Base-by-base conservation (phyloP, 768 basidiomycete genomes). In the Coprinopsis strossmayeri region DNA sequence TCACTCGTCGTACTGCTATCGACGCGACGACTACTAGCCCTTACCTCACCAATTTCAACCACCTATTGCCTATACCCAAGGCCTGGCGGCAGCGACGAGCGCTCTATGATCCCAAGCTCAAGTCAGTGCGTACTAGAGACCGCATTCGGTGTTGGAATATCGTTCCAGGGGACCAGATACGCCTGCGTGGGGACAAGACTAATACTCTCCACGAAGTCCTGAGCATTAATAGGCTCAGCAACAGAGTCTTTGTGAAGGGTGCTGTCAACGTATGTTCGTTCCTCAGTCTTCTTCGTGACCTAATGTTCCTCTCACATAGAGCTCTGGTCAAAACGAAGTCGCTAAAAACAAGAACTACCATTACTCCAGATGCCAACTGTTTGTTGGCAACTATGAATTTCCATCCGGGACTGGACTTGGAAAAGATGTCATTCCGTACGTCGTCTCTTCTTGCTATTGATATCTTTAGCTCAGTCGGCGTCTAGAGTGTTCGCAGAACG, bases 121-220 rank as follows among this genome's bases (percentile, higher is more conserved):
- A 85, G 61, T 75, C 76, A 34, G 80, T 78, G 38, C 72, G 75
- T 11, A 74, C 78, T 10, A 72, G 73, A 49, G 83, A 89, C 57
- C 74, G 90, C 40, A 85, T 92, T 45, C 85, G 88, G 62, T 79
- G 78, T 60, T 92, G 90, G 90, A 92, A 91, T 59, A 77, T 92
- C 52, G 83, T 89, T 27, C 87, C 91, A 3, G 90, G 90, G 5
- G 90, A 92, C 68, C 77, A 75, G 46, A 79, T 92, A 58, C 77
- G 84, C 43, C 53, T 90, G 48, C 74, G 78, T 5, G 84, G 86
- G 21, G 83, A 88, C 62, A 69, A 71, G 52, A 70, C 71, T 23
- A 76, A 73, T 34, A 73, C 67, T 13, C 57, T 90, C 27, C 79
- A 80, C 39, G 83, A 90, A 59, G 87, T 92, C 28, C 65, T 79